phyloP scores from a whole-genome alignment of 2,329 filamentous ascomycete genomes.

The Aureobasidium sp. region DNA sequence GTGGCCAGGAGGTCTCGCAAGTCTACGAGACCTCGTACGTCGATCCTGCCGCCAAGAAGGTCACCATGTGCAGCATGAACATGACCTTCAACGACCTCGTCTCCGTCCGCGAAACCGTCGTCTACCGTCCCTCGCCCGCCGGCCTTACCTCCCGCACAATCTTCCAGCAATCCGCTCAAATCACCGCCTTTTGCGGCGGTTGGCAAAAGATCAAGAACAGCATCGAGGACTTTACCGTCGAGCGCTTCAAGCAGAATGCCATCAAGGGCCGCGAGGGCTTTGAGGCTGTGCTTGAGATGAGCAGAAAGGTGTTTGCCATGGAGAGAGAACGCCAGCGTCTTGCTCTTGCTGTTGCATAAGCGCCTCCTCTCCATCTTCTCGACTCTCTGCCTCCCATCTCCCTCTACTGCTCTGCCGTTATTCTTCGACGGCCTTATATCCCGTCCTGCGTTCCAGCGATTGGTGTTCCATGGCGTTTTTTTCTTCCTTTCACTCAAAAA shows the following conservation, averaged over 20 bases:
- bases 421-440: neutral
- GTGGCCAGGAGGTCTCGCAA: conserved; percentile 70
- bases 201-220: conserved; percentile 97
- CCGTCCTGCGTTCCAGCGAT: conserved; percentile 13
- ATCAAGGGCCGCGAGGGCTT: conserved; percentile 87
- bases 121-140: conserved; percentile 57
- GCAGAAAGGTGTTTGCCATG: conserved; percentile 81
- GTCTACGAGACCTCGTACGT: conserved; percentile 97
- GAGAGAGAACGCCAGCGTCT: conserved; percentile 57
- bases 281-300: conserved; percentile 89
- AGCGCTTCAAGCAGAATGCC: conserved; percentile 86
- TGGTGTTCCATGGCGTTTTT: conserved; percentile 7
- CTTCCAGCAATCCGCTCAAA: conserved; percentile 83
- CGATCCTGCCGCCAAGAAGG: conserved; percentile 70
- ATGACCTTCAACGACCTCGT: conserved; percentile 87
- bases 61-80: conserved; percentile 96
- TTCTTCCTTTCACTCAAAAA: neutral
- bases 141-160: conserved; percentile 54
- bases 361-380: neutral
- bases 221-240: conserved; percentile 86
- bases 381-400: neutral
- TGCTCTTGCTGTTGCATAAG: neutral
- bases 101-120: conserved; percentile 85
- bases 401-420: neutral
- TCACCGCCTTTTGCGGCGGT: conserved; percentile 88